Base-by-base conservation (phyloP, 257 asterid genomes). In the Echites panduratus region DNA sequence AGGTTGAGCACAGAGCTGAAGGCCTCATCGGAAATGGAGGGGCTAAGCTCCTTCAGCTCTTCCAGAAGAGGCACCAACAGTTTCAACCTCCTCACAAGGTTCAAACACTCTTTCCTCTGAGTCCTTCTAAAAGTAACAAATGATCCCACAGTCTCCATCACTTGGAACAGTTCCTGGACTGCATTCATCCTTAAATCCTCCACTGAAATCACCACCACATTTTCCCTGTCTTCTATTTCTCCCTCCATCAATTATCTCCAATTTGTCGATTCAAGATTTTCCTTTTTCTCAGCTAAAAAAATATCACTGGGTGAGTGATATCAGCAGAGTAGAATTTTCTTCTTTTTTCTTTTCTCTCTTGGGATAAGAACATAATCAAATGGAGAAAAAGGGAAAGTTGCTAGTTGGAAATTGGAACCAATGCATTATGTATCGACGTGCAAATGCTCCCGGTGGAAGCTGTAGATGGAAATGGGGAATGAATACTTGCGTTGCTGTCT, bases 61-160 rank as follows among this genome's bases (percentile, higher is more conserved):
- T 87, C 93, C 29, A 87, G 40, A 26, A 85, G 83, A 66, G 90
- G 92, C 76, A 62, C 69, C 66, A 85, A 59, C 72, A 84, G 85
- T 77, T 85, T 85, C 78, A 87, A 48, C 73, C 93, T 84, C 71
- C 93, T 87, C 69, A 85, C 88, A 32, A 87, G 79, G 56, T 70
- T 81, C 57, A 77, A 61, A 72, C 86, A 68, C 72, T 87, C 86
- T 45, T 84, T 87, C 62, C 83, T 79, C 82, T 87, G 89, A 7
- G 89, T 85, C 66, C 57, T 85, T 64, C 92, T 81, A 79, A 87
- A 87, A 2, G 73, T 80, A 0, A 57, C 73, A n/a, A 79, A 81
- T 0, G 82, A 67, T 7, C 83, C 86, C 11, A 79, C 77, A 73
- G 81, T 84, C 77, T 76, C 84, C 38, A 87, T 83, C 77, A 73